A percentile compares a stretch with the other conserved stretches of the same genome.
Evolutionary conservation across 2,329 filamentous ascomycete species (phyloP).

Genomic region (Diaporthe ilicicola): DNA sequence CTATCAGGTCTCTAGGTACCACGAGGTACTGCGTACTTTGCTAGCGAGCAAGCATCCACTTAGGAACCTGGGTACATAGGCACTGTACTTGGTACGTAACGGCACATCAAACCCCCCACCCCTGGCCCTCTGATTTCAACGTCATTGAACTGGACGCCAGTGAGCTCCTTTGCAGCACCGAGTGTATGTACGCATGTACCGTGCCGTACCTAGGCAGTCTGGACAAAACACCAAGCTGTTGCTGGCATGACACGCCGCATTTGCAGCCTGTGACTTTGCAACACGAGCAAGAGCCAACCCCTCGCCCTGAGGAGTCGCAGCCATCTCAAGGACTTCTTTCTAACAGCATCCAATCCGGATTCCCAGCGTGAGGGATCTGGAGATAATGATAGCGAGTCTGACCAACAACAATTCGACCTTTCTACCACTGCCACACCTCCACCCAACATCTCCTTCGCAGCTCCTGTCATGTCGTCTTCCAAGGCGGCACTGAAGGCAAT

Average conservation of each 20-base stretch:
- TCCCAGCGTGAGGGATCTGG: neutral
- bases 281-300: no score
- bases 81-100: no score
- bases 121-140: neutral
- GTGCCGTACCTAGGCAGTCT: neutral
- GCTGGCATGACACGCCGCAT: neutral
- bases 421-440: neutral
- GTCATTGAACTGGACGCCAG: neutral
- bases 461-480: slow-evolving; percentile 55
- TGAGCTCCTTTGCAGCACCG: neutral
- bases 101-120: no score
- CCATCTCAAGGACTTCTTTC: neutral
- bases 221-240: neutral
- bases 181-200: neutral
- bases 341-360: neutral
- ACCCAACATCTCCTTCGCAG: slow-evolving; percentile 34
- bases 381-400: slow-evolving; percentile 18
- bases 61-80: neutral
- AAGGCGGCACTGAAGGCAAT: slow-evolving; percentile 86
- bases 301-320: no score
- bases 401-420: neutral
- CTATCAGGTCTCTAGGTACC: no score
- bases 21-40: no score
- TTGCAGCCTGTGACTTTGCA: neutral
- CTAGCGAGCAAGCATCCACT: no score